Percentiles rank a stretch among this genome's conserved stretches.
Conservation (phyloP, 495 filamentous ascomycete species). For the Lasiosphaeriaceae sp. region DNA sequence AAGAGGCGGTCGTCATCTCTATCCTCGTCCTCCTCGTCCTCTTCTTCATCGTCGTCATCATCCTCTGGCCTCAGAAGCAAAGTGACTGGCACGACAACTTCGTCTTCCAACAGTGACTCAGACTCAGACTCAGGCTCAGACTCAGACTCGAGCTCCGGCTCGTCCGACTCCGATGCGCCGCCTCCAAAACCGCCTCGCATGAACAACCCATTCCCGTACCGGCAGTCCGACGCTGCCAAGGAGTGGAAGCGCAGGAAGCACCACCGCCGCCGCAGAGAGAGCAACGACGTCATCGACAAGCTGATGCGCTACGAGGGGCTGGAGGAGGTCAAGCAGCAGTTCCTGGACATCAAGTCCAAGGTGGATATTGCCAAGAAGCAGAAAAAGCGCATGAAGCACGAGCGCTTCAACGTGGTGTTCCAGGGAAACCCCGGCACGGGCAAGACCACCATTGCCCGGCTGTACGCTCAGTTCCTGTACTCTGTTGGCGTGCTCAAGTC, state of each 20-base stretch:
- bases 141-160: background rate
- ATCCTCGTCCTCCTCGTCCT: background rate
- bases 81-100: background rate
- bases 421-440: constrained; percentile 82
- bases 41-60: background rate
- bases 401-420: constrained; percentile 61
- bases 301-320: constrained; percentile 72
- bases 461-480: constrained; percentile 67
- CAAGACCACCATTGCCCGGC: constrained; percentile 69
- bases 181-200: background rate
- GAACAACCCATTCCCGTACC: background rate
- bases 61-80: background rate
- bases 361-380: constrained; percentile 61
- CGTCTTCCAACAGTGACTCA: background rate
- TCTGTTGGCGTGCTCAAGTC: constrained; percentile 55
- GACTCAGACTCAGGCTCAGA: background rate
- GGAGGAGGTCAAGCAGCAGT: constrained; percentile 62
- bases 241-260: background rate
- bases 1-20: no score
- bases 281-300: constrained; percentile 55
- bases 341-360: constrained; percentile 62
- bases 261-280: background rate
- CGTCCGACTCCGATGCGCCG: background rate
- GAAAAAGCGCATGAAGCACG: constrained; percentile 46
- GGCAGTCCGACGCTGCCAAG: background rate